phyloP scores from a whole-genome alignment of 768 basidiomycete species.

The Hemileccinum impolitum region DNA sequence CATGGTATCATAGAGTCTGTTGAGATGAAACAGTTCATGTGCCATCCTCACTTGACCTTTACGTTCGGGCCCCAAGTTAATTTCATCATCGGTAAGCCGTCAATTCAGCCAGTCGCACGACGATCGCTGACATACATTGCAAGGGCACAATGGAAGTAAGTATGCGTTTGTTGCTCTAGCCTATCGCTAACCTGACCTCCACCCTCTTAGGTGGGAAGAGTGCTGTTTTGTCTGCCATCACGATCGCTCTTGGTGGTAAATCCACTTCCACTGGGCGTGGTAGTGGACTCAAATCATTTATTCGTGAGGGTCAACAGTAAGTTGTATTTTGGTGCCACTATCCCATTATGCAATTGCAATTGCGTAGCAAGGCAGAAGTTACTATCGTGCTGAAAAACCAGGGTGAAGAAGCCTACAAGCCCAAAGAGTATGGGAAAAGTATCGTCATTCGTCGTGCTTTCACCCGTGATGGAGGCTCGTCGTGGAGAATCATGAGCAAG shows the following conservation, averaged over 20 bases:
- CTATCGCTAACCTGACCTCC: background rate
- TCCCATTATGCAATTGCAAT: constrained; percentile 37
- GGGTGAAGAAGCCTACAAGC: constrained; percentile 86
- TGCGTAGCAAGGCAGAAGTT: constrained; percentile 51
- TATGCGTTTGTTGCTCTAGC: background rate
- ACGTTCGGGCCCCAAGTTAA: constrained; percentile 92
- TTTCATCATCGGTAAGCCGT: constrained; percentile 80
- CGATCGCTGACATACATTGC: constrained; percentile 2
- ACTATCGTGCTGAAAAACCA: constrained; percentile 83
- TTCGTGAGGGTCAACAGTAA: constrained; percentile 79
- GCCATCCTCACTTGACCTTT: constrained; percentile 81
- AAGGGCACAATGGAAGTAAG: constrained; percentile 92
- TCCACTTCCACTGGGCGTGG: constrained; percentile 90
- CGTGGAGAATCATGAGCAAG: constrained; percentile 80
- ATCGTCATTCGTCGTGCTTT: constrained; percentile 85
- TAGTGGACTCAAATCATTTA: constrained; percentile 77
- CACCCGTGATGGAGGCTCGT: constrained; percentile 66
- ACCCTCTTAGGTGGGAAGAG: constrained; percentile 79
- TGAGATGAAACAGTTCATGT: constrained; percentile 94
- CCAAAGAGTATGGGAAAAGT: constrained; percentile 78
- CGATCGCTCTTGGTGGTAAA: constrained; percentile 92
- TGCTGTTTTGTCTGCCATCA: constrained; percentile 89
- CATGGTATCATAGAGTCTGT: constrained; percentile 85
- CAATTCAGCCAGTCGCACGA: background rate
- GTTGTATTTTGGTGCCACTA: constrained; percentile 12